These are phyloP conservation scores for Cucumis melo DNA, from an alignment of 306 rosid genomes.

Conservation along the genomic window DNA sequence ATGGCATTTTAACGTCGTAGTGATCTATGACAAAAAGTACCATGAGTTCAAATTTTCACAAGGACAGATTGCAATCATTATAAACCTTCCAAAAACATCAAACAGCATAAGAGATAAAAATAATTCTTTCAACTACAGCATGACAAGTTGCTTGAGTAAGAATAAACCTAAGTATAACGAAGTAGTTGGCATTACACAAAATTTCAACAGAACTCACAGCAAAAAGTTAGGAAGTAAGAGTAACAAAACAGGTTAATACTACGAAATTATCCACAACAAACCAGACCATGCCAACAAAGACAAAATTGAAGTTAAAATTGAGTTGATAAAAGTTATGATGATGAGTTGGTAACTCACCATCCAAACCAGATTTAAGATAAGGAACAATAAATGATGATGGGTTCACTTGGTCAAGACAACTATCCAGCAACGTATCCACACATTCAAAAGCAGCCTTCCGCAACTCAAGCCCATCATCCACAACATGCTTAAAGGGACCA, in stretches of 20 bases:
- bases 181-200: background rate
- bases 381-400: conserved; percentile 97
- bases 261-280: background rate
- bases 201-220: background rate
- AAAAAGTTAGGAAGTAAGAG: background rate
- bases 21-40: conserved; percentile 47
- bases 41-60: background rate
- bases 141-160: background rate
- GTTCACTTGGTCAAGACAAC: conserved; percentile 99
- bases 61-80: background rate
- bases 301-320: background rate
- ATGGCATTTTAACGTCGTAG: conserved; percentile 98
- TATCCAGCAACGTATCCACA: conserved; percentile 89
- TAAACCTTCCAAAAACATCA: background rate
- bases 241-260: background rate
- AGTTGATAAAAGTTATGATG: background rate
- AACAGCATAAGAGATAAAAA: background rate
- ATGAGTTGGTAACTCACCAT: conserved; percentile 48
- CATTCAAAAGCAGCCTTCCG: conserved; percentile 99
- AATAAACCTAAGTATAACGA: background rate
- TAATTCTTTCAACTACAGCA: background rate
- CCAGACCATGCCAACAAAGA: background rate
- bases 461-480: conserved; percentile 99
- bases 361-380: conserved; percentile 88
- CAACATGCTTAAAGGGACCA: conserved; percentile 97